Evolutionary conservation across 768 basidiomycete species (phyloP).

Genomic region (Russula foetens): DNA sequence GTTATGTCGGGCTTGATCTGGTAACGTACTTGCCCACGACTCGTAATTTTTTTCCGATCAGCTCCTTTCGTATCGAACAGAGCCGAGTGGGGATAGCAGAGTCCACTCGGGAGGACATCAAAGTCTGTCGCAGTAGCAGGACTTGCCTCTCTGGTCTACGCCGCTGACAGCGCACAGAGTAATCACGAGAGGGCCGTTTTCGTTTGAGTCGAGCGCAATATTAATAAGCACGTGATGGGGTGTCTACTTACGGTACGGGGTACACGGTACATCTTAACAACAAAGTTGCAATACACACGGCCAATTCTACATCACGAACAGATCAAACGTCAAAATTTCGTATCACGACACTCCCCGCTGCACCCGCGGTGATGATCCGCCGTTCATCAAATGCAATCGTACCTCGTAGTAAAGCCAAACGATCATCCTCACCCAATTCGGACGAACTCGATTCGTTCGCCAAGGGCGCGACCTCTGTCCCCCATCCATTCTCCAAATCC

Average conservation of each 20-base stretch:
- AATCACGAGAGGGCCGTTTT: background rate
- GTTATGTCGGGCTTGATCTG: background rate
- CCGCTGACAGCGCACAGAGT: background rate
- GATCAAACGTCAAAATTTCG: constrained; percentile 51
- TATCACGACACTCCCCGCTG: constrained; percentile 33
- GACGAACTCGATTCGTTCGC: constrained; percentile 26
- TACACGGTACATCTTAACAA: background rate
- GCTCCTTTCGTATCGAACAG: constrained; percentile 11
- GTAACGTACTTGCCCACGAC: constrained; percentile 19
- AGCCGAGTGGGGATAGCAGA: constrained; percentile 17
- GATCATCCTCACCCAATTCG: background rate
- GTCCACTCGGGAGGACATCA: constrained; percentile 14
- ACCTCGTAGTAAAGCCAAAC: constrained; percentile 23
- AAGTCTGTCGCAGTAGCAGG: background rate
- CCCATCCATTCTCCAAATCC: constrained; percentile 60
- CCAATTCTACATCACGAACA: background rate
- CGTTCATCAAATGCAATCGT: constrained; percentile 68
- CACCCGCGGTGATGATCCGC: constrained; percentile 47
- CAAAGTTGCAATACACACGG: background rate
- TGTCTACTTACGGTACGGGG: too few relatives aligned
- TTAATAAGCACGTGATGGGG: background rate
- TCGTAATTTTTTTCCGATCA: constrained; percentile 20
- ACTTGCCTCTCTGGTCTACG: background rate
- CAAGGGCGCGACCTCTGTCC: constrained; percentile 28
- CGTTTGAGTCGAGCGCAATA: background rate